Evolutionary conservation across 306 rosid genomes (phyloP).

Genomic region (Fragaria nilgerrensis): DNA sequence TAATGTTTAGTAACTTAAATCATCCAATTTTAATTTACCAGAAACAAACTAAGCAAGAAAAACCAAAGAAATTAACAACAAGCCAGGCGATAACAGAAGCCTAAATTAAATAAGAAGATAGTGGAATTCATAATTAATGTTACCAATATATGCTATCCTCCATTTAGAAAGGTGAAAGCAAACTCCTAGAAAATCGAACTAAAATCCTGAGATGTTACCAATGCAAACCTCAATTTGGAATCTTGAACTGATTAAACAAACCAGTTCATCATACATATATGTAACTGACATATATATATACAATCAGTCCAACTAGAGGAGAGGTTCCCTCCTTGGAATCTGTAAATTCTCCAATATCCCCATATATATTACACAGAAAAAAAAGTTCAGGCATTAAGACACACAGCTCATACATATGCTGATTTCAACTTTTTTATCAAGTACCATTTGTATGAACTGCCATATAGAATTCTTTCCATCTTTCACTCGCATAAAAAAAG

Average conservation of each 20-base stretch:
- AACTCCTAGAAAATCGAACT: neutral
- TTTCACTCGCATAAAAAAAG: neutral
- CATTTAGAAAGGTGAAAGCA: neutral
- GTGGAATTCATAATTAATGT: neutral
- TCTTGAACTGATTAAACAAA: constrained; percentile 5
- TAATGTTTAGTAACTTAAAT: constrained; percentile 4
- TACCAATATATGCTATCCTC: constrained; percentile 1
- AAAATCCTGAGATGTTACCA: constrained; percentile 10
- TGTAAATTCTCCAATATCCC: constrained; percentile 1
- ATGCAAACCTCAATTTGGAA: constrained; percentile 11
- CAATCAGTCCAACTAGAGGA: neutral
- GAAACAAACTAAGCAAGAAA: neutral
- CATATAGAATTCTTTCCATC: neutral
- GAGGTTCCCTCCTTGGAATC: constrained; percentile 6
- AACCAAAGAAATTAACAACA: neutral
- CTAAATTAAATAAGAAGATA: neutral
- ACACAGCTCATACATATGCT: neutral
- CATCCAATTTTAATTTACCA: neutral
- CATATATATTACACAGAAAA: neutral
- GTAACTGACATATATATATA: neutral
- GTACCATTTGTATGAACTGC: neutral
- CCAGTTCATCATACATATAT: neutral
- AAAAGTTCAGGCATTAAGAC: neutral
- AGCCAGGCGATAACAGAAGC: neutral
- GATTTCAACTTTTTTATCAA: constrained; percentile 1